Evolutionary conservation across 2,329 filamentous ascomycete genomes (phyloP).

Genomic region (Verticillium albo-atrum): DNA sequence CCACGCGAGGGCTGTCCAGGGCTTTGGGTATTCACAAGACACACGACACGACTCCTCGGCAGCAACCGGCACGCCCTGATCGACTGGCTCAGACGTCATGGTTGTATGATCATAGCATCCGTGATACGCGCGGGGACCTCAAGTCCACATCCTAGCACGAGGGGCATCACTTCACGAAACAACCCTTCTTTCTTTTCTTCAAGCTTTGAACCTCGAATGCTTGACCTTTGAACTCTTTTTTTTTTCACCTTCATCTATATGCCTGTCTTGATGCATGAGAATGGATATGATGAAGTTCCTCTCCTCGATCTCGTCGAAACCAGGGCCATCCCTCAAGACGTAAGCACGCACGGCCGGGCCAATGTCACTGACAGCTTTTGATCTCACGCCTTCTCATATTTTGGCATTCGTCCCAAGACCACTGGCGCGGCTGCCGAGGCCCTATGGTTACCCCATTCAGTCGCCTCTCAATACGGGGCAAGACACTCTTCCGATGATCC

Average conservation of each 20-base stretch:
- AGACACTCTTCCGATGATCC: neutral
- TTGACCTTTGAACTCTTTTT: too few species aligned
- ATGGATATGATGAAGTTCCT: neutral
- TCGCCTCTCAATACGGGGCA: neutral
- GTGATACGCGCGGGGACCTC: constrained; percentile 3
- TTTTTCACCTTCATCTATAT: neutral
- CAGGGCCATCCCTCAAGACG: neutral
- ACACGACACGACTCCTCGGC: neutral
- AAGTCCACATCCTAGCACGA: neutral
- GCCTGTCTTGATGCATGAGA: neutral
- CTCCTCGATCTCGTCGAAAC: neutral
- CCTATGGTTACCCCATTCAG: neutral
- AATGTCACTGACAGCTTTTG: constrained; percentile 6
- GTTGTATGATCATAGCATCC: constrained; percentile 1
- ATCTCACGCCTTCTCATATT: constrained; percentile 2
- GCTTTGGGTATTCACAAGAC: neutral
- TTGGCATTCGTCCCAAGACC: neutral
- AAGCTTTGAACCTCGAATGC: too few species aligned
- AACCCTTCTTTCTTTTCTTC: neutral
- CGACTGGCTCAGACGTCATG: constrained; percentile 3
- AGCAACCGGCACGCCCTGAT: neutral
- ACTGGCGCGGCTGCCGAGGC: neutral
- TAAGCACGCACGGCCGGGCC: neutral
- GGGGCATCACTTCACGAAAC: neutral
- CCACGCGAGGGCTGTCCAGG: neutral